Percentiles rank a stretch among this genome's conserved stretches.
These are phyloP conservation scores for Kalanchoe fedtschenkoi DNA, from an alignment of 164 flowering plant genomes.

Conservation along the genomic window DNA sequence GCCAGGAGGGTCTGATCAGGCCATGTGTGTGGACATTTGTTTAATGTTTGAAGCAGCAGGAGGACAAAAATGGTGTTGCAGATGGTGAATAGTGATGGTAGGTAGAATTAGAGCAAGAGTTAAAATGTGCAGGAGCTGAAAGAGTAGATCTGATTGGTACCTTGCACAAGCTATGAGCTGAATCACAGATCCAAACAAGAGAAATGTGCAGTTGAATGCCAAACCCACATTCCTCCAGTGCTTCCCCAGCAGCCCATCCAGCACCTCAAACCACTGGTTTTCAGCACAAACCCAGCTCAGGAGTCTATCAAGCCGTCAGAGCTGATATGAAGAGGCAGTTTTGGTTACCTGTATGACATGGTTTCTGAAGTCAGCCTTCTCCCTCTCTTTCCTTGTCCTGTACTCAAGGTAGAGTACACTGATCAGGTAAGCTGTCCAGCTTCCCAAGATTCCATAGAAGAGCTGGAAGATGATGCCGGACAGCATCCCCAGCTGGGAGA, in stretches of 20 bases:
- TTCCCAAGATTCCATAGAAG: constrained; percentile 79
- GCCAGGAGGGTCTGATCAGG: background rate
- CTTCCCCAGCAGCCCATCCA: constrained; percentile 92
- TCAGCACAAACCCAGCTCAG: constrained; percentile 1
- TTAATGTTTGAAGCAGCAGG: background rate
- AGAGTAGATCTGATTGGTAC: constrained; percentile 22
- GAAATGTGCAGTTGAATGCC: constrained; percentile 97
- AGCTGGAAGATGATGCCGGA: constrained; percentile 77
- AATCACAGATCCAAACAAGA: constrained; percentile 97
- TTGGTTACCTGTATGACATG: constrained; percentile 75
- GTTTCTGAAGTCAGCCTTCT: constrained; percentile 74
- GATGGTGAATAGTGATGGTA: too few species aligned
- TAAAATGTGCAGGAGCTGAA: background rate
- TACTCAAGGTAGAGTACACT: constrained; percentile 79
- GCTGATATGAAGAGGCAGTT: background rate
- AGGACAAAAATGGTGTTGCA: too few species aligned
- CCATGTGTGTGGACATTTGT: background rate
- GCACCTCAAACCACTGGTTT: constrained; percentile 96
- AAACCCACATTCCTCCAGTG: constrained; percentile 98
- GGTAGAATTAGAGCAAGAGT: background rate
- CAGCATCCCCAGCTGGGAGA: constrained; percentile 84
- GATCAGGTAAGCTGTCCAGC: constrained; percentile 88
- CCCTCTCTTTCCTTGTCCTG: constrained; percentile 76
- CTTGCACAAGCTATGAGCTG: constrained; percentile 99
- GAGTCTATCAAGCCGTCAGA: constrained; percentile 6